Evolutionary conservation across 768 basidiomycete genomes (phyloP), one percentile per base, ranked within the genome.

Genomic region (Arthromyces matolae): DNA sequence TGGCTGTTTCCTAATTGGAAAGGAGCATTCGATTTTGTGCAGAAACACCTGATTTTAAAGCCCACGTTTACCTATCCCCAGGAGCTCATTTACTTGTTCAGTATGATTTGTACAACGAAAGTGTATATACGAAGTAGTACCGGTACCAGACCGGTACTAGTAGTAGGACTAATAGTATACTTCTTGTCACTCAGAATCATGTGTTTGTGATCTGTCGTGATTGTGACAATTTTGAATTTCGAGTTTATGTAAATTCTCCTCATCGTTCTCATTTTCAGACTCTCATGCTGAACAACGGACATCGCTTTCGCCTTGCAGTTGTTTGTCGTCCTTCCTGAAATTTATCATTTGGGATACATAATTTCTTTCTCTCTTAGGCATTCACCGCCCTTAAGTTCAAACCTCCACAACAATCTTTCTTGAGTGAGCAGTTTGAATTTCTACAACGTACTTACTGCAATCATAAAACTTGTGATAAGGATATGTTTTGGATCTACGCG

Each of bases 321-420:
- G 75, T 74, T 41, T 32, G 70, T 60, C 47, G 24, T 39, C 25
- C 25, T 34, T n/a, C 42, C 34, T 8, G 7, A 31, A n/a, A n/a
- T n/a, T n/a, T n/a, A n/a, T n/a, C n/a, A n/a, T n/a, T n/a, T n/a
- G n/a, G n/a, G n/a, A n/a, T n/a, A n/a, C n/a, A n/a, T n/a, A n/a
- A n/a, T n/a, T n/a, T n/a, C n/a, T 12, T 18, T 36, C 33, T 43
- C 32, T 28, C 36, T 4, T 43, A 81, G 78, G 78, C 77, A 8
- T 55, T 81, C 20, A 60, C 67, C 18, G 71, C 72, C 8, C 60
- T 80, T 24, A 71, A 67, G 60, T 67, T 65, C 59, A 78, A 75
- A 48, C 76, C 77, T 22, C 44, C 59, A 14, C 53, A 64, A 19
- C 67, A 72, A 52, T 73, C 75, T 8, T 64, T 66, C 50, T 50